Conservation (phyloP, 2,329 filamentous ascomycete species). For the Aspergillus puulaauensis region DNA sequence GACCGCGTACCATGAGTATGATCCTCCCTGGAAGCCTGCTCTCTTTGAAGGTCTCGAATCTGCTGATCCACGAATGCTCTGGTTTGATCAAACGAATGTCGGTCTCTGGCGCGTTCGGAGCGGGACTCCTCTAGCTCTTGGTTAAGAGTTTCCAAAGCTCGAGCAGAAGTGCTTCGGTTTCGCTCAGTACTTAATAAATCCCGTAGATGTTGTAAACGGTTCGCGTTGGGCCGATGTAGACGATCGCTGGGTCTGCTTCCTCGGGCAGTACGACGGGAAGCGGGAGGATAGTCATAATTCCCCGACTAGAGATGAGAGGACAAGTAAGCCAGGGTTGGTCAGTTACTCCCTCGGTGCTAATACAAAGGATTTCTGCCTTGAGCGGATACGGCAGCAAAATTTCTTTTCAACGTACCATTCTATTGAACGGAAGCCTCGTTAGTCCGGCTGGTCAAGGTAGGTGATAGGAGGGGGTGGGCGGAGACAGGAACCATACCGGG, state of each 20-base stretch:
- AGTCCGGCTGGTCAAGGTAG: slow-evolving; percentile 4
- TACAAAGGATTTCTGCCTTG: not conserved
- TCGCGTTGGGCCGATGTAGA: slow-evolving; percentile 21
- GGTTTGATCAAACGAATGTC: slow-evolving; percentile 26
- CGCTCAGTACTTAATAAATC: slow-evolving; percentile 39
- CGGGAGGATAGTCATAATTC: slow-evolving; percentile 44
- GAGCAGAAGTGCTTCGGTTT: slow-evolving; percentile 27
- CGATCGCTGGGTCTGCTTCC: slow-evolving; percentile 24
- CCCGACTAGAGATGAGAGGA: slow-evolving; percentile 34
- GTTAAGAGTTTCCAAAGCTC: slow-evolving; percentile 41
- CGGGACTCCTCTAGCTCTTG: slow-evolving; percentile 38
- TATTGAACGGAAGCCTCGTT: slow-evolving; percentile 7
- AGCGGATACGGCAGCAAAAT: not conserved
- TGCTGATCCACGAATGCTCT: slow-evolving; percentile 27
- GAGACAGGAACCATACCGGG: slow-evolving; percentile 13
- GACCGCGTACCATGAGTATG: slow-evolving; percentile 15
- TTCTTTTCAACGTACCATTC: slow-evolving; percentile 19
- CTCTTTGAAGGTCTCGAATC: slow-evolving; percentile 22
- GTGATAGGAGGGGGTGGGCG: slow-evolving; percentile 8
- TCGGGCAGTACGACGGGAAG: slow-evolving; percentile 32
- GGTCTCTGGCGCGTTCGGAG: slow-evolving; percentile 25
- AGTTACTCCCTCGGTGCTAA: not conserved
- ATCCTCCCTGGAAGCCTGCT: slow-evolving; percentile 12
- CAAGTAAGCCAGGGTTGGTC: slow-evolving; percentile 14
- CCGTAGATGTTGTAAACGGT: slow-evolving; percentile 38